Evolutionary conservation across 768 basidiomycete genomes (phyloP).

Genomic region (Hypsizygus marmoreus): DNA sequence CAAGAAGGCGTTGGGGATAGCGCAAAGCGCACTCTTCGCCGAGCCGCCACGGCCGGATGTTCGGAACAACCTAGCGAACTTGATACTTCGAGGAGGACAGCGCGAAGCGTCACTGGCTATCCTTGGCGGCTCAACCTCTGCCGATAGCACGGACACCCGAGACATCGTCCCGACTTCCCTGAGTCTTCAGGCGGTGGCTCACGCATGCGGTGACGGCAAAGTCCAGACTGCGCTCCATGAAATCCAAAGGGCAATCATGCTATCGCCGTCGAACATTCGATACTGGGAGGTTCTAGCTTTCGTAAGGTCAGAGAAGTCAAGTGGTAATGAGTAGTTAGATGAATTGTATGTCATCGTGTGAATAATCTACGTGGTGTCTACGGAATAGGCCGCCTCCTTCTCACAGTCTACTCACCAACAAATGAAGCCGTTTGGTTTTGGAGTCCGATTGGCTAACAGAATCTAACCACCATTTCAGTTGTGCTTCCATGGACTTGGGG

Average conservation of each 20-base stretch:
- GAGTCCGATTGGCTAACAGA: conserved; percentile 38
- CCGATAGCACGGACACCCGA: conserved; percentile 24
- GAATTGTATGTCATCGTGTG: conserved; percentile 13
- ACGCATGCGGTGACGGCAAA: conserved; percentile 19
- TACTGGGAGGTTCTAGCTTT: conserved; percentile 67
- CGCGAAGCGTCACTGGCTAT: conserved; percentile 46
- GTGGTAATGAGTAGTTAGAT: conserved; percentile 10
- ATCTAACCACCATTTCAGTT: conserved; percentile 68
- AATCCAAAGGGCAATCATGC: conserved; percentile 66
- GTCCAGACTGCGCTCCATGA: conserved; percentile 36
- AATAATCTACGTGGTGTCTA: conserved; percentile 16
- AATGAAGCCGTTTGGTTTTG: conserved; percentile 50
- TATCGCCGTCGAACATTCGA: conserved; percentile 51
- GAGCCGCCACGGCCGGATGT: conserved; percentile 55
- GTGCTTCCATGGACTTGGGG: conserved; percentile 46
- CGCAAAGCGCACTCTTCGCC: conserved; percentile 56
- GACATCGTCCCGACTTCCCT: conserved; percentile 43
- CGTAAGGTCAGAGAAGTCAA: conserved; percentile 36
- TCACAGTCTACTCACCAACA: conserved; percentile 39
- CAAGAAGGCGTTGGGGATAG: conserved; percentile 49
- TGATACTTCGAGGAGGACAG: conserved; percentile 53
- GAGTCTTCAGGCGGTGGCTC: conserved; percentile 52
- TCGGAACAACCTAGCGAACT: conserved; percentile 54
- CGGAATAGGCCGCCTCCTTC: conserved; percentile 10
- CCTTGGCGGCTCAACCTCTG: conserved; percentile 33